Percentiles rank a stretch among this genome's conserved stretches.
These are phyloP conservation scores for Starmerella cellae DNA, from an alignment of 805 yeast genomes.

Conservation along the genomic window DNA sequence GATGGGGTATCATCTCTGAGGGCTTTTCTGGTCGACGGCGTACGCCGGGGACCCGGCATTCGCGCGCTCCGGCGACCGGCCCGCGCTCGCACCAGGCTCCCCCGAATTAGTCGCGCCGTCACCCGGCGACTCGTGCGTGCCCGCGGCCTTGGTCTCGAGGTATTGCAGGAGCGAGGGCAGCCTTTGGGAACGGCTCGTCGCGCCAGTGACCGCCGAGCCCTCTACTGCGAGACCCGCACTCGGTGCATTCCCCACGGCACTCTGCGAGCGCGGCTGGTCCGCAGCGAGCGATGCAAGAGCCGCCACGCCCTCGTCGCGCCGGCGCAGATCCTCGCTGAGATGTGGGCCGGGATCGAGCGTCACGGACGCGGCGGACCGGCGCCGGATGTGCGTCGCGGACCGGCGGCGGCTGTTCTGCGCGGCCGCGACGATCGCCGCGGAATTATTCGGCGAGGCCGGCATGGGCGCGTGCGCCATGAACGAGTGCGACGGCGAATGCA, in stretches of 20 bases:
- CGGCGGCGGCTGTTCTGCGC: constrained; percentile 15
- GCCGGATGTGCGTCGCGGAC: constrained; percentile 10
- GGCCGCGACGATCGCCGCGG: constrained; percentile 12
- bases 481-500: no score
- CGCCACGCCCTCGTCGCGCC: constrained; percentile 20
- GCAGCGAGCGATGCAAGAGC: constrained; percentile 21
- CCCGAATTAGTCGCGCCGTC: neutral
- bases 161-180: neutral
- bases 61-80: no score
- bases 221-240: neutral
- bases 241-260: no score
- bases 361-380: constrained; percentile 9
- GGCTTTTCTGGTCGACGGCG: no score
- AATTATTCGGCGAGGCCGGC: constrained; percentile 3
- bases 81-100: no score
- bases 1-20: no score
- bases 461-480: neutral
- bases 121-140: neutral
- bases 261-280: constrained; percentile 13
- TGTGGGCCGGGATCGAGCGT: neutral
- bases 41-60: no score
- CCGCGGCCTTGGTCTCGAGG: neutral
- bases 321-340: constrained; percentile 5
- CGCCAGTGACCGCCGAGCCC: neutral
- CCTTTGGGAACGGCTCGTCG: neutral